Base-by-base conservation (phyloP, 192 early-diverging fungal species). In the Backusella westeae region DNA sequence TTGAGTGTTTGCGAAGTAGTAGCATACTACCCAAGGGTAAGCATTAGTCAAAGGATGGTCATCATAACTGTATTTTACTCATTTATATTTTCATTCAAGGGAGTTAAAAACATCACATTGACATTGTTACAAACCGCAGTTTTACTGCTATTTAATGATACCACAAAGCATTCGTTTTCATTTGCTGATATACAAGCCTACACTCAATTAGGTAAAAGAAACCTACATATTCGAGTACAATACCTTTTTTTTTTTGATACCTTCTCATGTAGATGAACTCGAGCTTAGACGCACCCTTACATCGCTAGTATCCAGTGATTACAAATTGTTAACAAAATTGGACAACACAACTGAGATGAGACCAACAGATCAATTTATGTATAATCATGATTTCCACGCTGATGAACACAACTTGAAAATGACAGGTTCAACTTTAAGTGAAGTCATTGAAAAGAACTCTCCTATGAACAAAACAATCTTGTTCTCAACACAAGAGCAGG, bases 221-320 rank as follows among this genome's bases (percentile, higher is more conserved):
- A 56, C 9, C 8, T 21, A 23, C 2, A 44, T 44, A 14, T 56
- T 21, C 19, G 21, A 21, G 21, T 7, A 9, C 8, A 26, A 1
- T 23, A 17, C 5, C 9, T 1, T 21, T 9, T 12, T 63, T 12
- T 63, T 53, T 53, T 53, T 53, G 21, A 53, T 9, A 53, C 21
- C 15, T n/a, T 53, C 21, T n/a, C 19, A 1, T 29, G 3, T 53
- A 80, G 92, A 95, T 21, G 87, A 88, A 52, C 80, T 86, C 35
- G 97, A 98, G 75, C 85, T 99, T 6, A 88, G 86, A 49, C 92
- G 94, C 35, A 94, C 95, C 1, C 82, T 99, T 38, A 95, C 96
- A 78, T 92, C 93, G 23, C 83, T 99, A 79, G 91, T 94, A 0
- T 93, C 96, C 67, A 97, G 94, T 36, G 95, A 96, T 70, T 83